Evolutionary conservation across 2,329 filamentous ascomycete genomes (phyloP).

Genomic region (Rhynchosporium secalis): DNA sequence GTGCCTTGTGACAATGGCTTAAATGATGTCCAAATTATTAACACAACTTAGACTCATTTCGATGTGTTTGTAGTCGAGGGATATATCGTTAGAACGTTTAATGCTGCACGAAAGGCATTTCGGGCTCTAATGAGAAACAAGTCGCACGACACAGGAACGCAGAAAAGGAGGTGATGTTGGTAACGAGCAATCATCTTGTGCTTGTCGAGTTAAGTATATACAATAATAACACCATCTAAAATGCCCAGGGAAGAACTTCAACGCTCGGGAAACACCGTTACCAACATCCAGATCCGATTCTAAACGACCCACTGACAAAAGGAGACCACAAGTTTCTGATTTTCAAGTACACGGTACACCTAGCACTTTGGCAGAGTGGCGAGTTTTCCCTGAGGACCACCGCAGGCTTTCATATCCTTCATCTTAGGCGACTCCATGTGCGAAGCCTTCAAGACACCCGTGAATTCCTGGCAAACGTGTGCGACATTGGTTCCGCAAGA

Average conservation of each 20-base stretch:
- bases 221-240: neutral
- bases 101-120: no score
- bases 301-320: neutral
- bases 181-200: neutral
- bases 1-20: no score
- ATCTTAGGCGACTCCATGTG: constrained; percentile 19
- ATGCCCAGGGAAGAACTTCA: neutral
- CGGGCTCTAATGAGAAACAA: no score
- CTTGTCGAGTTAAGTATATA: constrained; percentile 1
- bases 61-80: no score
- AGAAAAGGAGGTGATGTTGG: no score
- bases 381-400: constrained; percentile 18
- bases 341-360: constrained; percentile 2
- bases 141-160: no score
- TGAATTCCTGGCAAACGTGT: constrained; percentile 32
- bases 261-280: neutral
- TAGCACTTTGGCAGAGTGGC: constrained; percentile 21
- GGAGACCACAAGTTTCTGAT: neutral
- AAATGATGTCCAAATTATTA: no score
- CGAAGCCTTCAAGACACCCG: constrained; percentile 25
- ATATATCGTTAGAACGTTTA: no score
- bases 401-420: constrained; percentile 19
- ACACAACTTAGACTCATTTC: no score
- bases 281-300: neutral
- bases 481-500: constrained; percentile 28